A percentile compares a stretch with the other conserved stretches of the same genome.
phyloP scores from a whole-genome alignment of 768 basidiomycete genomes.

The Leucocoprinus birnbaumii region DNA sequence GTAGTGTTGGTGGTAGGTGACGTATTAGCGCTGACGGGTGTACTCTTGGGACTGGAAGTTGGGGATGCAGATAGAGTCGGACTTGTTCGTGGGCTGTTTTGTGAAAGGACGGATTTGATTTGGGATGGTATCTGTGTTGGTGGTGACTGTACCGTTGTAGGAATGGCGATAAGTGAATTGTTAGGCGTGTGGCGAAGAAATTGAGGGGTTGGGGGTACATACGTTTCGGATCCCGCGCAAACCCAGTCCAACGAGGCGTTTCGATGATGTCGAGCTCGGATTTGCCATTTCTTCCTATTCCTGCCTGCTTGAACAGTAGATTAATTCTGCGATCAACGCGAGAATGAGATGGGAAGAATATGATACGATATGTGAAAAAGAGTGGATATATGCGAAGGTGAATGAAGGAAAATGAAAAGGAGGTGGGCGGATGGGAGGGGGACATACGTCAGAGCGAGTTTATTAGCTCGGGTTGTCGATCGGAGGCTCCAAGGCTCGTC shows the following conservation, averaged over 20 bases:
- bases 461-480: too few species aligned
- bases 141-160: background rate
- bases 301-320: background rate
- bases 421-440: background rate
- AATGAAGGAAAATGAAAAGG: background rate
- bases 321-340: background rate
- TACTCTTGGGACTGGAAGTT: background rate
- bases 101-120: background rate
- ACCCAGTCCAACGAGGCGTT: conserved; percentile 5
- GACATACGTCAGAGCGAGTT: too few species aligned
- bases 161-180: background rate
- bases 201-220: too few species aligned
- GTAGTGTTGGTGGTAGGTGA: background rate
- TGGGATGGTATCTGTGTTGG: background rate
- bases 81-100: background rate
- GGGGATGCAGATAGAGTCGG: background rate
- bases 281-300: background rate
- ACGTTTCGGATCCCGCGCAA: conserved; percentile 7
- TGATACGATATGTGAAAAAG: too few species aligned
- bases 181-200: background rate
- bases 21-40: background rate
- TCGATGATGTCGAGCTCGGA: conserved; percentile 6
- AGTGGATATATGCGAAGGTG: background rate
- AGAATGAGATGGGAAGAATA: background rate
- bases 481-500: background rate